phyloP scores from a whole-genome alignment of 805 yeast genomes.

The Yamadazyma kitorensis region DNA sequence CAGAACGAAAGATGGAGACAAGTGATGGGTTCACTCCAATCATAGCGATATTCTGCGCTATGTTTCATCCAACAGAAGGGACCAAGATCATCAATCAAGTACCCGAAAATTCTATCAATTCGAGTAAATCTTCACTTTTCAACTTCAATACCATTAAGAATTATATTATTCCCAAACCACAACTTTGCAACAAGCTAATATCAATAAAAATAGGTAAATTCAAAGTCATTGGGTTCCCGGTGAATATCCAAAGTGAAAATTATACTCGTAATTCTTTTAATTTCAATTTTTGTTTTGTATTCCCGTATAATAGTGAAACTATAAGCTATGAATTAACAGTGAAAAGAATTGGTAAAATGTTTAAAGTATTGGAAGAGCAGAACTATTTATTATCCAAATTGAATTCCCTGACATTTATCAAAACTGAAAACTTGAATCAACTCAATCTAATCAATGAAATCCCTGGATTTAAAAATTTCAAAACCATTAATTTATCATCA shows the following conservation, averaged over 20 bases:
- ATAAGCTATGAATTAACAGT: slow-evolving; percentile 86
- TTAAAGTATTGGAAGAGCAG: slow-evolving; percentile 88
- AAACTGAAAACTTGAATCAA: slow-evolving; percentile 14
- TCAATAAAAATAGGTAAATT: slow-evolving; percentile 68
- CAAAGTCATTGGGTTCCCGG: slow-evolving; percentile 85
- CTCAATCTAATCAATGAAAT: slow-evolving; percentile 12
- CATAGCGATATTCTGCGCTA: slow-evolving; percentile 81
- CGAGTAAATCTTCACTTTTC: slow-evolving; percentile 37
- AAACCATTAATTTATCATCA: slow-evolving; percentile 33
- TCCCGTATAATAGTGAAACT: slow-evolving; percentile 76
- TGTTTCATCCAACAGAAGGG: slow-evolving; percentile 94
- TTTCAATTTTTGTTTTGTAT: slow-evolving; percentile 91
- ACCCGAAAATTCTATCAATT: slow-evolving; percentile 67
- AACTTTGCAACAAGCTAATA: slow-evolving; percentile 77
- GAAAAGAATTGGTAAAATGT: slow-evolving; percentile 81
- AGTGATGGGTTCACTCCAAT: slow-evolving; percentile 82
- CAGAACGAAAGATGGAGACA: slow-evolving; percentile 16
- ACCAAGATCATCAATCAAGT: slow-evolving; percentile 89
- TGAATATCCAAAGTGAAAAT: slow-evolving; percentile 65
- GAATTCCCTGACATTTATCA: slow-evolving; percentile 42
- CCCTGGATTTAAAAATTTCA: slow-evolving; percentile 36
- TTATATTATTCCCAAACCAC: slow-evolving; percentile 92
- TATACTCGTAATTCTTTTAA: slow-evolving; percentile 91
- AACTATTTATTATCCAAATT: slow-evolving; percentile 63
- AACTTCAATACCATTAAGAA: slow-evolving; percentile 85